Percentiles rank a stretch among this genome's conserved stretches.
phyloP scores from a whole-genome alignment of 2,329 filamentous ascomycete genomes.

The Penicillium thymicola region DNA sequence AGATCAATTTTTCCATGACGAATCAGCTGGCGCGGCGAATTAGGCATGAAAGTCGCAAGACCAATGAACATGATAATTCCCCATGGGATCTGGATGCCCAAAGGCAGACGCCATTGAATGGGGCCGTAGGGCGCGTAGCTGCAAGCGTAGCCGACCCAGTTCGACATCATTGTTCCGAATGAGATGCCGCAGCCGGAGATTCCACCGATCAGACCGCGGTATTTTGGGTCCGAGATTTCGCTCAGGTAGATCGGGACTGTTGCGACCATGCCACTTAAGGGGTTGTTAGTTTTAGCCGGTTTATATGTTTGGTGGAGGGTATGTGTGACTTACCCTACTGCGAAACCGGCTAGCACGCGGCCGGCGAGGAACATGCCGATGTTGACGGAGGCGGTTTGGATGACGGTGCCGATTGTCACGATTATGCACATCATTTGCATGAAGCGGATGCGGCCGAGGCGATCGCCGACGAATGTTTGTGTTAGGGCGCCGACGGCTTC shows the following conservation, averaged over 20 bases:
- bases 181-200: conserved; percentile 55
- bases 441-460: conserved; percentile 52
- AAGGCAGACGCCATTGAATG: conserved; percentile 55
- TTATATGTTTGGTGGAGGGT: background rate
- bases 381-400: conserved; percentile 55
- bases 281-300: background rate
- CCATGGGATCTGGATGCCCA: conserved; percentile 56
- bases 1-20: conserved; percentile 49
- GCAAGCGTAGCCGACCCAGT: conserved; percentile 58
- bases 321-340: conserved; percentile 41
- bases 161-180: conserved; percentile 56
- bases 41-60: conserved; percentile 54
- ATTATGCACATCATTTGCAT: conserved; percentile 54
- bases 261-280: conserved; percentile 45
- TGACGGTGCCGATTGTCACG: conserved; percentile 53
- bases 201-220: conserved; percentile 54
- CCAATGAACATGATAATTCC: conserved; percentile 55
- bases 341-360: conserved; percentile 47
- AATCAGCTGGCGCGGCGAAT: conserved; percentile 55
- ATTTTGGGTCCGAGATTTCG: conserved; percentile 51
- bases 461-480: conserved; percentile 55
- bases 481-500: conserved; percentile 55
- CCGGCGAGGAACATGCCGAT: conserved; percentile 55
- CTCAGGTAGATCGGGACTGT: conserved; percentile 56
- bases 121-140: conserved; percentile 53